A percentile compares a stretch with the other conserved stretches of the same genome.
phyloP scores from a whole-genome alignment of 257 asterid genomes.

The Mentha longifolia region DNA sequence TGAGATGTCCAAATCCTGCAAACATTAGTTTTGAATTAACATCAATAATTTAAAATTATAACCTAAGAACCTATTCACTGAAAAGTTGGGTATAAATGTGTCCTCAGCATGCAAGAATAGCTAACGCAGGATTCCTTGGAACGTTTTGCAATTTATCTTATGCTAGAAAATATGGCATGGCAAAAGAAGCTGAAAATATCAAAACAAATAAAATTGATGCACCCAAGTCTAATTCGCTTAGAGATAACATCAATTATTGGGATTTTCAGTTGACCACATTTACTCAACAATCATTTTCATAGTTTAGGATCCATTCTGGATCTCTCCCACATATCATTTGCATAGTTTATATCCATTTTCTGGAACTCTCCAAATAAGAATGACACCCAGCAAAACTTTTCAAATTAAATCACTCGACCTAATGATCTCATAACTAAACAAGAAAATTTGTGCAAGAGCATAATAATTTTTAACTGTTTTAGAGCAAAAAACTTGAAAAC shows the following conservation, averaged over 20 bases:
- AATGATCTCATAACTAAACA: slow-evolving; percentile 1
- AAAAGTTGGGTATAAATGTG: neutral
- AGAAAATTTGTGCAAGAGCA: slow-evolving; percentile 9
- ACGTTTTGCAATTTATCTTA: neutral
- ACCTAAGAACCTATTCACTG: neutral
- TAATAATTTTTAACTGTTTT: neutral
- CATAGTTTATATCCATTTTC: neutral
- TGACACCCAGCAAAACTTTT: slow-evolving; percentile 9
- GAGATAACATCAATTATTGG: neutral
- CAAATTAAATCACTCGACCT: neutral
- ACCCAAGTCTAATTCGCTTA: neutral
- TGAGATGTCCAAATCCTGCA: slow-evolving; percentile 91
- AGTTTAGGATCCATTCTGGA: neutral
- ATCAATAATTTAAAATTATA: slow-evolving; percentile 8
- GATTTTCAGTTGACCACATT: neutral
- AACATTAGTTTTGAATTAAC: slow-evolving; percentile 14
- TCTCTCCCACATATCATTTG: neutral
- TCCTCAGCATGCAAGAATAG: neutral
- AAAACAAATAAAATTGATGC: neutral
- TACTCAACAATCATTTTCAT: neutral
- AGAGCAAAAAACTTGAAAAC: slow-evolving; percentile 32
- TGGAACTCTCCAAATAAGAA: neutral
- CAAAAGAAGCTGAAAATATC: neutral
- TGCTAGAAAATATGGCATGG: neutral
- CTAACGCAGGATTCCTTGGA: neutral